These are phyloP conservation scores for Lodderomyces metapsilosis DNA, from an alignment of 1,139 yeast genomes.

Conservation along the genomic window DNA sequence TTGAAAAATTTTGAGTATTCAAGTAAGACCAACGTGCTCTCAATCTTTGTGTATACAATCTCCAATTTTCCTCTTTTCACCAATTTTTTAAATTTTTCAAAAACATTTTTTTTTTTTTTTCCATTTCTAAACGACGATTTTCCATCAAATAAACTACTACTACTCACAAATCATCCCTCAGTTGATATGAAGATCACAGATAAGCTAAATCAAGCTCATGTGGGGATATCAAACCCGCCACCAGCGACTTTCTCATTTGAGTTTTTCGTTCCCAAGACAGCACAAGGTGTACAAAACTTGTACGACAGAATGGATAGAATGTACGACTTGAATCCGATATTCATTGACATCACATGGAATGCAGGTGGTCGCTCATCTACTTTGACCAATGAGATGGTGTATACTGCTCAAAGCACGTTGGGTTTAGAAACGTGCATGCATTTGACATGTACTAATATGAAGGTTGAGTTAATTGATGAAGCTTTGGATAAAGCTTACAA, in stretches of 20 bases:
- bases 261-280: constrained; percentile 96
- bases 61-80: too few relatives aligned
- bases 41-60: too few relatives aligned
- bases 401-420: constrained; percentile 86
- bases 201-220: constrained; percentile 49
- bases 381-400: constrained; percentile 85
- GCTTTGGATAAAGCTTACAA: constrained; percentile 84
- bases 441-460: constrained; percentile 95
- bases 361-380: constrained; percentile 90
- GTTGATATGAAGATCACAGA: constrained; percentile 51
- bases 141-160: neutral
- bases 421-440: constrained; percentile 99
- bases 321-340: constrained; percentile 89
- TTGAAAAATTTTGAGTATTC: too few relatives aligned
- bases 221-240: constrained; percentile 36
- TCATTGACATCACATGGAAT: constrained; percentile 96
- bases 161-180: neutral
- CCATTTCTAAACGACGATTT: neutral
- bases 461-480: constrained; percentile 72
- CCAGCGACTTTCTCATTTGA: constrained; percentile 89
- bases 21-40: too few relatives aligned
- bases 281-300: constrained; percentile 93
- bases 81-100: too few relatives aligned
- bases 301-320: constrained; percentile 97
- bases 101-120: neutral